Evolutionary conservation across 2,329 filamentous ascomycete genomes (phyloP).

Genomic region (Colletotrichum sp.): DNA sequence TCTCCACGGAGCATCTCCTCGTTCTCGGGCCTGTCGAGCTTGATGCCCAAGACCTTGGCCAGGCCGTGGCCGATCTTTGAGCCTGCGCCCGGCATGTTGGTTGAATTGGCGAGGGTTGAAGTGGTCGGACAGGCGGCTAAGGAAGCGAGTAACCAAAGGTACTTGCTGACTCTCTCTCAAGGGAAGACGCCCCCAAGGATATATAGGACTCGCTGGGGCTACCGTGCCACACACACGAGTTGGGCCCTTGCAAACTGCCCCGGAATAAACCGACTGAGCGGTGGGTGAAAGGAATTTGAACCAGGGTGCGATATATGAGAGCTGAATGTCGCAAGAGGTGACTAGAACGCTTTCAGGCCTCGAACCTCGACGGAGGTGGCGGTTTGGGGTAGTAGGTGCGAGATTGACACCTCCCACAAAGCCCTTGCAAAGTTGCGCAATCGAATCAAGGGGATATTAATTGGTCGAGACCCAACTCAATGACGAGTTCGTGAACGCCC

Average conservation of each 20-base stretch:
- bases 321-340: constrained; percentile 4
- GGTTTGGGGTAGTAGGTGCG: constrained; percentile 9
- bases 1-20: constrained; percentile 78
- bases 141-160: neutral
- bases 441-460: constrained; percentile 1
- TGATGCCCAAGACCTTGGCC: constrained; percentile 84
- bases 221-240: constrained; percentile 1
- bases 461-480: neutral
- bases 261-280: neutral
- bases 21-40: constrained; percentile 71
- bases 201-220: constrained; percentile 8
- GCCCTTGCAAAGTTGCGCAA: constrained; percentile 20
- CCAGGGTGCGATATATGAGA: neutral
- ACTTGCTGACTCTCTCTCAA: neutral
- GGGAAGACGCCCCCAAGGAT: neutral
- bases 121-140: neutral
- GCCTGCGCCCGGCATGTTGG: constrained; percentile 38
- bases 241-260: neutral
- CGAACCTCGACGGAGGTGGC: constrained; percentile 8
- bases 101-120: neutral
- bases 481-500: neutral
- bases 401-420: constrained; percentile 2
- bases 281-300: neutral
- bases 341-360: constrained; percentile 9
- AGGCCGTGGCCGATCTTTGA: constrained; percentile 73